Evolutionary conservation across 179 eudicot species (phyloP).

Genomic region (Actinidia chinensis): DNA sequence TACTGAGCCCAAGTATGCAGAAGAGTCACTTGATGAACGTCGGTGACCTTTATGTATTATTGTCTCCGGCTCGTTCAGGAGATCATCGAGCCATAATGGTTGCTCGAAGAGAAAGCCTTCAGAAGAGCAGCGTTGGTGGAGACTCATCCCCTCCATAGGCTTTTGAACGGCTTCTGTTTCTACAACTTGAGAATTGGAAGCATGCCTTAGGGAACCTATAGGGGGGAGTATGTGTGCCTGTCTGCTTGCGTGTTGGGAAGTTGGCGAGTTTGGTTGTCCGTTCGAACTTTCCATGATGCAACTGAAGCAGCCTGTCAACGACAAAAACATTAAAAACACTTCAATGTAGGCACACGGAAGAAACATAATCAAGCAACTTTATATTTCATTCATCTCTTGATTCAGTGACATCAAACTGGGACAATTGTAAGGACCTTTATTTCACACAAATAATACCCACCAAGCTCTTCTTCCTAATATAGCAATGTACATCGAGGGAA

Average conservation of each 20-base stretch:
- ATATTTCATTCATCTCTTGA: background rate
- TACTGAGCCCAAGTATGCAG: slow-evolving; percentile 38
- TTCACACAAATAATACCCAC: too few relatives aligned
- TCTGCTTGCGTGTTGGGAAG: slow-evolving; percentile 18
- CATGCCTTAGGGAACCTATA: slow-evolving; percentile 30
- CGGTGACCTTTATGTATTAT: slow-evolving; percentile 47
- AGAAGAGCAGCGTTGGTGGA: slow-evolving; percentile 41
- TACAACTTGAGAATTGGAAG: slow-evolving; percentile 8
- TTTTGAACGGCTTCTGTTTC: slow-evolving; percentile 19
- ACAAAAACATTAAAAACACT: background rate
- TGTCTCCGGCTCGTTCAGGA: slow-evolving; percentile 64
- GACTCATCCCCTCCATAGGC: slow-evolving; percentile 22
- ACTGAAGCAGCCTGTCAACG: slow-evolving; percentile 20
- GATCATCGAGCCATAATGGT: slow-evolving; percentile 86
- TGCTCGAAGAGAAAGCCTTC: slow-evolving; percentile 50
- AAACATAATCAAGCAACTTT: background rate
- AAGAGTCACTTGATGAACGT: slow-evolving; percentile 72
- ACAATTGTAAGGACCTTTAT: too few relatives aligned
- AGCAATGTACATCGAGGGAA: background rate
- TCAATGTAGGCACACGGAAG: background rate
- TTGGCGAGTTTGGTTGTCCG: slow-evolving; percentile 23
- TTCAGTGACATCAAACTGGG: background rate
- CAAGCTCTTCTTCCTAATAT: background rate
- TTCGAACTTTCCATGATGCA: slow-evolving; percentile 29
- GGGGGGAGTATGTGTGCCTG: slow-evolving; percentile 37